Conservation (phyloP, 129 eudicot genomes). For the Chrysanthemum seticuspe region DNA sequence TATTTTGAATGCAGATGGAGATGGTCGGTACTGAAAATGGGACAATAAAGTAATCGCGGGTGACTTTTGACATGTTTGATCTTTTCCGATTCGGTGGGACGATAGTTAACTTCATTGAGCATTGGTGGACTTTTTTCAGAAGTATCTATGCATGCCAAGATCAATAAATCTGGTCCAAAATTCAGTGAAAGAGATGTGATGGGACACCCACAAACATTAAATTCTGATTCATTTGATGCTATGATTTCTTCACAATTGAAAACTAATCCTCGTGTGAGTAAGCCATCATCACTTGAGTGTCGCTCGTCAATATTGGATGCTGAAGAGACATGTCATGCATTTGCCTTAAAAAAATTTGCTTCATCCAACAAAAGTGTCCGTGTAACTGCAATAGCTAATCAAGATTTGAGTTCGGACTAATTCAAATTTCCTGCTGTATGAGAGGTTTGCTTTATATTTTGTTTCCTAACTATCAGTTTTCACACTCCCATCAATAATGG, state of each 20-base stretch:
- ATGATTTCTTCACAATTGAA: too few relatives aligned
- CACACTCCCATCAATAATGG: too few relatives aligned
- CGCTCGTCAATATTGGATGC: too few relatives aligned
- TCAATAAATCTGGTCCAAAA: conserved; percentile 31
- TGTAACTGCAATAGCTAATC: conserved; percentile 38
- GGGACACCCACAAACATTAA: too few relatives aligned
- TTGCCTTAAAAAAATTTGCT: conserved; percentile 52
- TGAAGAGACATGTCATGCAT: conserved; percentile 92
- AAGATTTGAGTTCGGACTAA: conserved; percentile 37
- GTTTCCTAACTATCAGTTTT: background rate
- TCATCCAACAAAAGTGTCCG: conserved; percentile 37
- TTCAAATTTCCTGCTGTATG: conserved; percentile 39
- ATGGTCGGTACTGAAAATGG: too few relatives aligned
- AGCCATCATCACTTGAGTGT: too few relatives aligned
- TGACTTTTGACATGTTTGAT: too few relatives aligned
- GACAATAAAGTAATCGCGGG: too few relatives aligned
- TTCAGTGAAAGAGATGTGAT: too few relatives aligned
- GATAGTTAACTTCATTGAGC: conserved; percentile 58
- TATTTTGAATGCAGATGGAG: too few relatives aligned
- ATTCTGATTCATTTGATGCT: too few relatives aligned
- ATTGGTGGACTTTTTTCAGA: conserved; percentile 84
- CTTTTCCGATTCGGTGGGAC: conserved; percentile 43
- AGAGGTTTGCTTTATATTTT: conserved; percentile 40
- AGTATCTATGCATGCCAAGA: conserved; percentile 68
- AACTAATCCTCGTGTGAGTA: too few relatives aligned